Evolutionary conservation across 805 yeast genomes (phyloP), one percentile per base, ranked within the genome.

Genomic region (Scheffersomyces coipomensis): DNA sequence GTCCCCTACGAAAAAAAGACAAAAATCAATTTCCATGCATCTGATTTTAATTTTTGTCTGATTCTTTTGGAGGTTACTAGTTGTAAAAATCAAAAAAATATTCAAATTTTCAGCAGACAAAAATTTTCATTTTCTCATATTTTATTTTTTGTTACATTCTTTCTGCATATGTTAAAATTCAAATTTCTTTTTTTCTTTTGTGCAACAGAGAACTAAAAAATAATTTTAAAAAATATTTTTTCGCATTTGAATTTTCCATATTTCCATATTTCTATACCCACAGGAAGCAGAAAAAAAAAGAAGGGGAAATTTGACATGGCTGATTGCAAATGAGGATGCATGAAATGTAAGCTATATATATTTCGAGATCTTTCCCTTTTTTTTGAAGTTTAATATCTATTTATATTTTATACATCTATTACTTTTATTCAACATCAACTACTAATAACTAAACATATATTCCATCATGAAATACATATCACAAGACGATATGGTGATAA

Each of bases 401-500:
- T 8, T 13, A 13, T 15, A n/a, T 13, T 27, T 15, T 15, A 5
- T 27, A 5, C 6, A 13, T 15, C 18, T 13, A 5, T 8, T 15
- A 13, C 15, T 13, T 6, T 15, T 6, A 27, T 13, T 15, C 17
- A 21, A 21, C 23, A 13, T 27, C 18, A 13, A 27, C 6, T 15
- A 10, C 5, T 24, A 9, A 25, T 27, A 27, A 5, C 27, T 9
- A 5, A 24, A 24, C 27, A 10, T 5, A 6, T 13, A 4, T 8
- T 27, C 5, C 30, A 27, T 27, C 5, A n/a, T 13, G 17, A 27
- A n/a, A 15, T 27, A 27, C 30, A 27, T 27, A 27, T 15, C 30
- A 13, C 30, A 27, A 27, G 49, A 47, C 45, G 49, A 43, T 37
- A 46, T 43, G 37, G 34, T 42, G 23, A 27, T 44, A 37, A 40